Percentiles rank a stretch among this genome's conserved stretches.
Evolutionary conservation across 768 basidiomycete species (phyloP).

Genomic region (Nidula microcarpa): DNA sequence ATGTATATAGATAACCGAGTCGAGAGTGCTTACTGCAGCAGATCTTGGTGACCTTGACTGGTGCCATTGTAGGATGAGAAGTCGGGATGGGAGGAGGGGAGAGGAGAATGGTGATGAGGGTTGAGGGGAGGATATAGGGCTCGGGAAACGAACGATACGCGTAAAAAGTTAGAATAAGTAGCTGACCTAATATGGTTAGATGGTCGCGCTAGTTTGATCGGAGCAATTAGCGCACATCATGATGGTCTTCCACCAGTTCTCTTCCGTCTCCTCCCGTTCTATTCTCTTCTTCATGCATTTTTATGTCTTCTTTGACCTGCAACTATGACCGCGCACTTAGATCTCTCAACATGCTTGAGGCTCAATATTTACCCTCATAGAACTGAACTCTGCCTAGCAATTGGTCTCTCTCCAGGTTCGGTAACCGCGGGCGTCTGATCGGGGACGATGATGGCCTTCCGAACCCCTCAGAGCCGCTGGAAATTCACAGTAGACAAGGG

Average conservation of each 20-base stretch:
- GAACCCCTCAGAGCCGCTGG: neutral
- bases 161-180: constrained; percentile 1
- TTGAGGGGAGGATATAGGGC: constrained; percentile 5
- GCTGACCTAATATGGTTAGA: neutral
- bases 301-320: neutral
- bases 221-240: neutral
- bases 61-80: constrained; percentile 34
- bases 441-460: neutral
- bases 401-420: no score
- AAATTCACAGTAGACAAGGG: no score
- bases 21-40: constrained; percentile 66
- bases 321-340: neutral
- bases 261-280: neutral
- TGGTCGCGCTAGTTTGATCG: neutral
- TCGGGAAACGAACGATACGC: constrained; percentile 10
- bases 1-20: neutral
- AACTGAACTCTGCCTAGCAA: no score
- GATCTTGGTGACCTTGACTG: constrained; percentile 69
- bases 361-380: neutral
- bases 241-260: neutral
- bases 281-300: neutral
- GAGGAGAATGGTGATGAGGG: constrained; percentile 6
- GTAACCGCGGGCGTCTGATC: no score
- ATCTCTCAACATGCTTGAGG: neutral
- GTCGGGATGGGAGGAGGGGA: constrained; percentile 8